Evolutionary conservation across 805 yeast genomes (phyloP).

Genomic region (Diddensiella santjacobensis): DNA sequence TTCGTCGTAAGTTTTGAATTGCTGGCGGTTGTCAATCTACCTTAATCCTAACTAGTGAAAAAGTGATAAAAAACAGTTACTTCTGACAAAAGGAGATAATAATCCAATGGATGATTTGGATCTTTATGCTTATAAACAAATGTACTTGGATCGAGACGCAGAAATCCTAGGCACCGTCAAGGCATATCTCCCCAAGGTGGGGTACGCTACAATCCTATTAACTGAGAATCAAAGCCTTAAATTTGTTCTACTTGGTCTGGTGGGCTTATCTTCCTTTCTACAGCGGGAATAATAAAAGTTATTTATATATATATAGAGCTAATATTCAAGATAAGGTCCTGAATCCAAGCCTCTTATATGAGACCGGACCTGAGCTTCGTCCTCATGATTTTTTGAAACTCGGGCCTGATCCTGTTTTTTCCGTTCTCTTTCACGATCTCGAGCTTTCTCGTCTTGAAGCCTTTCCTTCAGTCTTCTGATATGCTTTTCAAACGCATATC

Average conservation of each 20-base stretch:
- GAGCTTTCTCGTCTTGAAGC: constrained; percentile 21
- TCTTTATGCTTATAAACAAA: constrained; percentile 71
- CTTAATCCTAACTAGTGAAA: neutral
- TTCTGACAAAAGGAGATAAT: constrained; percentile 95
- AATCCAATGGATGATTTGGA: constrained; percentile 89
- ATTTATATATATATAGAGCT: constrained; percentile 4
- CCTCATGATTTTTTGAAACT: neutral
- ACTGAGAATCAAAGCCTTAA: constrained; percentile 86
- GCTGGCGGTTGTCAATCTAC: neutral
- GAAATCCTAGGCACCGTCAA: constrained; percentile 86
- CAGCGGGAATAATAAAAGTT: constrained; percentile 43
- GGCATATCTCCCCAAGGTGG: constrained; percentile 84
- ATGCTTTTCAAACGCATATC: constrained; percentile 36
- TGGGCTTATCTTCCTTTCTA: constrained; percentile 67
- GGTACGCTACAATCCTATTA: constrained; percentile 85
- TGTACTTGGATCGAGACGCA: constrained; percentile 66
- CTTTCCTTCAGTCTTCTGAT: constrained; percentile 29
- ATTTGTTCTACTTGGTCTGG: constrained; percentile 66
- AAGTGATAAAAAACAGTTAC: constrained; percentile 49
- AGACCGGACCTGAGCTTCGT: constrained; percentile 1
- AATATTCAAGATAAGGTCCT: constrained; percentile 22
- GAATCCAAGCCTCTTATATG: constrained; percentile 16
- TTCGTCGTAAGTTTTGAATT: constrained; percentile 34
- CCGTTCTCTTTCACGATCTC: constrained; percentile 7
- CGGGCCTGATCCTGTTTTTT: neutral